Conservation (phyloP, 1,284 basidiomycete species). For the Rhodotorula sp. region DNA sequence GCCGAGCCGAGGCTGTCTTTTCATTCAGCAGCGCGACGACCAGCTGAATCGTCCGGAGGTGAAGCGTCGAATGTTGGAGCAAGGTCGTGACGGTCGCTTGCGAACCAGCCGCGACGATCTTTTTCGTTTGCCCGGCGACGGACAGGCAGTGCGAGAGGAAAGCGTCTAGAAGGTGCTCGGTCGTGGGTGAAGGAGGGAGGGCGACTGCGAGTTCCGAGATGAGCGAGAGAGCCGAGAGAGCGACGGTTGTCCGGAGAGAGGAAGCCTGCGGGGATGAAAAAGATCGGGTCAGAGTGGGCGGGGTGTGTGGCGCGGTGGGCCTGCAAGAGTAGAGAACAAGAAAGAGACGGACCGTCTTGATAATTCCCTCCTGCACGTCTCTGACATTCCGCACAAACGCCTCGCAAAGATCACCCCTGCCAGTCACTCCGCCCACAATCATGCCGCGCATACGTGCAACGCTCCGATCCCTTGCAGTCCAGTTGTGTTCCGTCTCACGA, state of each 20-base stretch:
- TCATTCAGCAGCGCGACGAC: slow-evolving; percentile 74
- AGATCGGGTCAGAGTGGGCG: neutral
- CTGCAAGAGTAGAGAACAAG: neutral
- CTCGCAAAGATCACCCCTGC: slow-evolving; percentile 64
- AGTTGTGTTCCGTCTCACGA: slow-evolving; percentile 96
- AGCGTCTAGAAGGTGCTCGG: slow-evolving; percentile 68
- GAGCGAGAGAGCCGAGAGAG: slow-evolving; percentile 73
- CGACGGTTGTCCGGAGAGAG: slow-evolving; percentile 88
- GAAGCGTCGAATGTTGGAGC: slow-evolving; percentile 67
- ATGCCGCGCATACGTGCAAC: slow-evolving; percentile 83
- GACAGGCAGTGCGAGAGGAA: slow-evolving; percentile 72
- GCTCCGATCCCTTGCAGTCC: slow-evolving; percentile 76
- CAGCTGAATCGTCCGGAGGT: slow-evolving; percentile 67
- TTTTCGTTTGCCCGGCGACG: slow-evolving; percentile 94
- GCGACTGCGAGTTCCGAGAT: slow-evolving; percentile 71
- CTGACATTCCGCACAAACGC: slow-evolving; percentile 73
- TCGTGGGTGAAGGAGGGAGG: slow-evolving; percentile 64
- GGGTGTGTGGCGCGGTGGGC: no score
- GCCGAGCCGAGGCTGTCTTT: slow-evolving; percentile 77
- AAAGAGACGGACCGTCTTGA: slow-evolving; percentile 77
- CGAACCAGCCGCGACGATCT: slow-evolving; percentile 81
- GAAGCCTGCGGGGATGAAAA: slow-evolving; percentile 58
- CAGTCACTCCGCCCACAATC: slow-evolving; percentile 57
- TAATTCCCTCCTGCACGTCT: slow-evolving; percentile 72
- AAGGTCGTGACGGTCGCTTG: slow-evolving; percentile 70